A percentile compares a stretch with the other conserved stretches of the same genome.
Evolutionary conservation across 2,329 filamentous ascomycete genomes (phyloP).

Genomic region (Bipolaris cookei): DNA sequence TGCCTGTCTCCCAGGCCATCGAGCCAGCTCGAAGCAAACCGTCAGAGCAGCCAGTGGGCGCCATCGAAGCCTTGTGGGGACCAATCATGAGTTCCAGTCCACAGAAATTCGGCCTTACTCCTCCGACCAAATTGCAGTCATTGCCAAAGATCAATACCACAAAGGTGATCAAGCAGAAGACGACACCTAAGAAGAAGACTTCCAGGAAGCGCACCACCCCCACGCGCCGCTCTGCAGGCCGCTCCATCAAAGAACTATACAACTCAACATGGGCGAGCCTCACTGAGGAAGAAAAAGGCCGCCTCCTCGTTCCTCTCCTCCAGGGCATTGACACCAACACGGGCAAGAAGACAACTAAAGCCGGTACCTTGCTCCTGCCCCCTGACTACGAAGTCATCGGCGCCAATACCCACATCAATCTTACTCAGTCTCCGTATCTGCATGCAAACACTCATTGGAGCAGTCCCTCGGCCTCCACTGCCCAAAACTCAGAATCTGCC

Average conservation of each 20-base stretch:
- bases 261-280: constrained; percentile 17
- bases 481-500: background rate
- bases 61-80: constrained; percentile 1
- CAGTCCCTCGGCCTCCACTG: background rate
- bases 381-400: constrained; percentile 9
- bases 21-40: background rate
- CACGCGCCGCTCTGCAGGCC: background rate
- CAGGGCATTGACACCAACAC: constrained; percentile 26
- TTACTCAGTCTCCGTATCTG: background rate
- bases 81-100: background rate
- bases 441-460: background rate
- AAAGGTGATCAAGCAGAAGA: constrained; percentile 1
- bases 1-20: background rate
- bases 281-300: constrained; percentile 21
- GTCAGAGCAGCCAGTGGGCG: background rate
- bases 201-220: background rate
- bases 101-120: background rate
- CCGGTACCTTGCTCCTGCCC: background rate
- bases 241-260: constrained; percentile 16
- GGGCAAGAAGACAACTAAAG: background rate
- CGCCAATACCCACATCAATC: background rate
- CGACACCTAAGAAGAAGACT: constrained; percentile 1
- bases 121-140: background rate
- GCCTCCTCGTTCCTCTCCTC: constrained; percentile 27
- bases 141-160: constrained; percentile 1